Evolutionary conservation across 176 grass and related monocot genomes (phyloP).

Genomic region (Cymbopogon citratus): DNA sequence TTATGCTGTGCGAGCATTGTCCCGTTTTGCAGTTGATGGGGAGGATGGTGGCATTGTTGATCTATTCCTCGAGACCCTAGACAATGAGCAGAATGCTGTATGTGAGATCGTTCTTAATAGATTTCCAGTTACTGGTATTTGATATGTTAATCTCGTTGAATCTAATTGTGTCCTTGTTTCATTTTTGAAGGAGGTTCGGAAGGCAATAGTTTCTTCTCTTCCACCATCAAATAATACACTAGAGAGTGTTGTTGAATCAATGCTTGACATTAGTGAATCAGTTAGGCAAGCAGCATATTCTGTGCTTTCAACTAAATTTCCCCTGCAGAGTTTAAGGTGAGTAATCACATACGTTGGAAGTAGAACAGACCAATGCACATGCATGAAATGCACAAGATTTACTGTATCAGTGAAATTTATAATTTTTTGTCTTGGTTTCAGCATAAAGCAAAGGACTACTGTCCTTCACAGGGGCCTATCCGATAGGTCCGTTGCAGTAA

Average conservation of each 20-base stretch:
- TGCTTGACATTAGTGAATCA: conserved; percentile 63
- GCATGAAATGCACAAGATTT: conserved; percentile 1
- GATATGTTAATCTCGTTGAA: neutral
- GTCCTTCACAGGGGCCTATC: conserved; percentile 83
- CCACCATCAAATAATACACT: conserved; percentile 66
- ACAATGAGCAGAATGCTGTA: conserved; percentile 74
- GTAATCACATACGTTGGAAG: conserved; percentile 4
- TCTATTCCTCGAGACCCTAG: conserved; percentile 63
- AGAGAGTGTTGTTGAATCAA: conserved; percentile 62
- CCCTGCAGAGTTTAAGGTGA: conserved; percentile 88
- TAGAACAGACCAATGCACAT: neutral
- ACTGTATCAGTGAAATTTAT: conserved; percentile 6
- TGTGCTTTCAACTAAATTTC: conserved; percentile 80
- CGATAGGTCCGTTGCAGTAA: conserved; percentile 67
- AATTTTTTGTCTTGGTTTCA: conserved; percentile 33
- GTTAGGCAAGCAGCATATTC: conserved; percentile 67
- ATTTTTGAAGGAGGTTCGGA: conserved; percentile 70
- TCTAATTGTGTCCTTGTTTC: conserved; percentile 18
- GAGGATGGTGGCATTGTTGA: conserved; percentile 64
- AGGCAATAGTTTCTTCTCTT: conserved; percentile 65
- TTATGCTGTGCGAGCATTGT: conserved; percentile 62
- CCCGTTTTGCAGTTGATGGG: conserved; percentile 60
- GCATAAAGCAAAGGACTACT: conserved; percentile 91
- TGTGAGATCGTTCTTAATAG: conserved; percentile 7
- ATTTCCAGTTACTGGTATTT: neutral